phyloP scores from a whole-genome alignment of 2,329 filamentous ascomycete species.

The Cercospora brassicicola region DNA sequence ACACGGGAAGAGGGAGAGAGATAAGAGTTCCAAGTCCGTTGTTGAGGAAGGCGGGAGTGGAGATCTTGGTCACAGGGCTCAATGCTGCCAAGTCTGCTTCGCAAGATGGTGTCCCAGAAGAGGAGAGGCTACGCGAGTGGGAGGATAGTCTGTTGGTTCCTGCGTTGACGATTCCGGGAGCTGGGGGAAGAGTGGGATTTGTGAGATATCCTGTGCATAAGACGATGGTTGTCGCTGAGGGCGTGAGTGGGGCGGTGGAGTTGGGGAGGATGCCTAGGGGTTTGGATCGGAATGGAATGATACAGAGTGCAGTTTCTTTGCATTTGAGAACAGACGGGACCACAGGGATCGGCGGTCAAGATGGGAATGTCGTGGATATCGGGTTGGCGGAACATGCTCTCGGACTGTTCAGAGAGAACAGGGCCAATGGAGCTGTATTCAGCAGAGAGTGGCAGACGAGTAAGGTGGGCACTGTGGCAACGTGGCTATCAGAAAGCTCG shows the following conservation, averaged over 20 bases:
- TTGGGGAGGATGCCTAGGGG: slow-evolving; percentile 45
- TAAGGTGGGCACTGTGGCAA: slow-evolving; percentile 31
- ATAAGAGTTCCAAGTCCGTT: slow-evolving; percentile 63
- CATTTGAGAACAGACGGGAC: slow-evolving; percentile 34
- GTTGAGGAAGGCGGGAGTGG: slow-evolving; percentile 62
- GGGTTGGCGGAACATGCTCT: slow-evolving; percentile 64
- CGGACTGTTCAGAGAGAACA: slow-evolving; percentile 39
- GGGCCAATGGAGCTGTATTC: slow-evolving; percentile 39
- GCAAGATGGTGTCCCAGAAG: slow-evolving; percentile 31
- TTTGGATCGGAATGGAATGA: slow-evolving; percentile 42
- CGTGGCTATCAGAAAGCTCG: slow-evolving; percentile 31
- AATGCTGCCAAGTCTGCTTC: slow-evolving; percentile 43
- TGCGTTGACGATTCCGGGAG: slow-evolving; percentile 64
- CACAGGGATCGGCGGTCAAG: background rate
- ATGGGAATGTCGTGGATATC: slow-evolving; percentile 58
- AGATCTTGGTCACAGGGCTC: slow-evolving; percentile 60
- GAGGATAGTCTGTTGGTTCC: slow-evolving; percentile 74
- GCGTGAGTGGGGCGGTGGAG: slow-evolving; percentile 65
- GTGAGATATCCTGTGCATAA: slow-evolving; percentile 83
- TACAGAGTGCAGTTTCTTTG: slow-evolving; percentile 60
- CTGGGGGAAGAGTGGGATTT: slow-evolving; percentile 63
- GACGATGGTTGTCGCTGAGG: slow-evolving; percentile 71
- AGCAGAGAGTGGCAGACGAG: slow-evolving; percentile 40
- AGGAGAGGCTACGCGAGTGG: slow-evolving; percentile 39
- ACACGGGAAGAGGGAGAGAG: slow-evolving; percentile 54